Evolutionary conservation across 768 basidiomycete genomes (phyloP), one percentile per base, ranked within the genome.

Genomic region (Leucogyrophana mollusca): DNA sequence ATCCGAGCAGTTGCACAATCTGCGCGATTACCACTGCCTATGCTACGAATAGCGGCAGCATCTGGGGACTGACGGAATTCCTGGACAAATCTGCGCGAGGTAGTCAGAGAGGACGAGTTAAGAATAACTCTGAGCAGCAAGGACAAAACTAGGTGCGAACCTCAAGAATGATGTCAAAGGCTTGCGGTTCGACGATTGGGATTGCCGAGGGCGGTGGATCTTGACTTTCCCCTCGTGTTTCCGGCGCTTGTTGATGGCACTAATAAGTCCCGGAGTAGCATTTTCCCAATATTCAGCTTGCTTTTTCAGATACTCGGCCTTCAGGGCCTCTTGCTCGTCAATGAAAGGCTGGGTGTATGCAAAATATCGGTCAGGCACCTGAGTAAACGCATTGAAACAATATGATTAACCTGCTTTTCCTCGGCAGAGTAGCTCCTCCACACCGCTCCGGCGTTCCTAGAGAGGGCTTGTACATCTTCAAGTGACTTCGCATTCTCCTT

Each of bases 401-500:
- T 3, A 10, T 46, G 18, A 45, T 60, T 18, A 25, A 71, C 73
- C 53, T 72, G 55, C 42, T 65, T 74, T 46, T 74, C 66, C 3
- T 45, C 52, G 9, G 53, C 55, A 4, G 70, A 49, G n/a, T 72
- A 49, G 4, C 38, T 48, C 1, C 38, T 57, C 74, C 73, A 75
- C 3, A 48, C 42, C 27, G 46, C 49, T 9, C 47, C 51, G 6
- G 63, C 57, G 16, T 59, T 48, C 46, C 46, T 65, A 11, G 57
- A n/a, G 2, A 54, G 2, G 9, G 43, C 47, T 5, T 45, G 44
- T 1, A 9, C 30, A 0, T 48, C 49, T 9, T 20, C 14, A 0
- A 35, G 3, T 20, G n/a, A 18, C 34, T 35, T 43, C 0, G 52
- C 3, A 1, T 45, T 32, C 4, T 18, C 18, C n/a, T 38, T 8